These are phyloP conservation scores for Porodaedalea pini DNA, from an alignment of 1,284 basidiomycete species.

Conservation along the genomic window DNA sequence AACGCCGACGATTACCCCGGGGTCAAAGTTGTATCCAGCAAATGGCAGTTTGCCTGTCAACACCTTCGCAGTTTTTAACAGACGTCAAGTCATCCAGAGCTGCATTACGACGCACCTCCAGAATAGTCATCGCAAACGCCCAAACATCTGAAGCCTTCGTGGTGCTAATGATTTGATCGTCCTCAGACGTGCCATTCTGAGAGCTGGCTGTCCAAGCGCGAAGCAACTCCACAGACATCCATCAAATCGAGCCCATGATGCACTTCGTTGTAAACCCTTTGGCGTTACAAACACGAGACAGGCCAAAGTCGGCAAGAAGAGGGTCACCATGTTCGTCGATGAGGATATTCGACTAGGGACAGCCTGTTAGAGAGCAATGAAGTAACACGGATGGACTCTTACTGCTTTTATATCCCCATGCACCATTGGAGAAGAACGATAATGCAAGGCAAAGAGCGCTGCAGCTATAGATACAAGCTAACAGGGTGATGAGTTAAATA, in stretches of 20 bases:
- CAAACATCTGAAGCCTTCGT: constrained; percentile 9
- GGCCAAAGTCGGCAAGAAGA: constrained; percentile 9
- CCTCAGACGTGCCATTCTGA: constrained; percentile 26
- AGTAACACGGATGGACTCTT: background rate
- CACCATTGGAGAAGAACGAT: background rate
- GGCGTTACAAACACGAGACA: constrained; percentile 4
- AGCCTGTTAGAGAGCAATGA: background rate
- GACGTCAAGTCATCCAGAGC: background rate
- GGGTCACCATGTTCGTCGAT: constrained; percentile 1
- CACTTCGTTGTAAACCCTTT: background rate
- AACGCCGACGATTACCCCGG: background rate
- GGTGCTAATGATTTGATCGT: background rate
- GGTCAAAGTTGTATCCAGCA: background rate
- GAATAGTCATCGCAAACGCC: constrained; percentile 9
- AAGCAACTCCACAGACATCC: constrained; percentile 1
- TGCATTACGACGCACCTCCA: background rate
- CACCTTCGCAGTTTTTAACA: background rate
- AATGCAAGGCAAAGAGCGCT: background rate
- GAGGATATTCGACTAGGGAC: constrained; percentile 8
- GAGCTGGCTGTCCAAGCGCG: background rate
- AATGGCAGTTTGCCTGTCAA: constrained; percentile 2
- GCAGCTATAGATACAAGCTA: background rate
- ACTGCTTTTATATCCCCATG: constrained; percentile 9
- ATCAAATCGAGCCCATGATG: background rate
- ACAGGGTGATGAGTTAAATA: background rate